Base-by-base conservation (phyloP, 305 asterid genomes). In the Andrographis paniculata region DNA sequence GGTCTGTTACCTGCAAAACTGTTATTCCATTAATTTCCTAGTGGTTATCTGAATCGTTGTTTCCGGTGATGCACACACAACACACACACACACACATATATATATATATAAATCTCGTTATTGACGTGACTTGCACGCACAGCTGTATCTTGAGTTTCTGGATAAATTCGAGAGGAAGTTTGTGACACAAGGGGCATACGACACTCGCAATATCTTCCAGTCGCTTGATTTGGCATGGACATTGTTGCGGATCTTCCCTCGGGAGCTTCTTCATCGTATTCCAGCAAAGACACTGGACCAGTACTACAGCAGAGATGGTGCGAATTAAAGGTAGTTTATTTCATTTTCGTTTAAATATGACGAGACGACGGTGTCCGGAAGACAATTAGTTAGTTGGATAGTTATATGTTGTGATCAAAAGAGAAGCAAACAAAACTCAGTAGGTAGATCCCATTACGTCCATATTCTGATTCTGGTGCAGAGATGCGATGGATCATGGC, bases 161-260 rank as follows among this genome's bases (percentile, higher is more conserved):
- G 99, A 92, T 72, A 92, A 92, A 64, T 92, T 92, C 5, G 99
- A 91, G 94, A 79, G 92, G 89, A 87, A 83, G 65, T 91, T 87
- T 54, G 99, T 91, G 14, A 15, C 86, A 18, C 99, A 87, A 74
- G 96, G 96, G 43, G 99, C 99, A 14, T 91, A 91, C 16, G 99
- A 91, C 74, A 91, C 99, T 22, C 95, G 99, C 53, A 84, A 81
- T 83, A 87, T 91, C 58, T 91, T 85, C 74, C 99, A 91, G 72
- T 91, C 99, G 0, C 95, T 92, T 3, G 99, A 92, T 66, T 56
- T 92, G 62, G 96, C 99, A 5, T 92, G 99, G 99, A 92, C 99
- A 3, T 80, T 92, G 58, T 95, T 92, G 56, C 73, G 99, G 15
- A 92, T 92, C 72, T 92, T 87, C 56, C 99, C 99, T 12, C 80